Conservation (phyloP, 768 basidiomycete species). For the Tricholoma hemisulphureum region DNA sequence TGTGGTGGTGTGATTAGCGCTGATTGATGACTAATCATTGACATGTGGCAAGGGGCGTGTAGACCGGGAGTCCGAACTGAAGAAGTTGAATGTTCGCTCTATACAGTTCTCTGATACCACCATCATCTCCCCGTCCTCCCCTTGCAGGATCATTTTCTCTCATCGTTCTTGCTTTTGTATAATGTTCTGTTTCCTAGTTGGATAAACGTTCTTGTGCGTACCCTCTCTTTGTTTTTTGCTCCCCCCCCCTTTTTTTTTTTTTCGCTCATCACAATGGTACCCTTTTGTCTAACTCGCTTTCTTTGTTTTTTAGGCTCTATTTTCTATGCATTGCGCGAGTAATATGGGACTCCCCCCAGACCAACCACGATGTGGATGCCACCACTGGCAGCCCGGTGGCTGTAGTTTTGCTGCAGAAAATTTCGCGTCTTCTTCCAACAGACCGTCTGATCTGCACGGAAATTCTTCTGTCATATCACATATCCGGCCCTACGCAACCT, state of each 20-base stretch:
- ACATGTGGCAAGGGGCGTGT: slow-evolving; percentile 25
- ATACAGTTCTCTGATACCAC: slow-evolving; percentile 8
- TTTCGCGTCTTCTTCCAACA: neutral
- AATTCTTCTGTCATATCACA: slow-evolving; percentile 11
- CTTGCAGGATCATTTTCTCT: slow-evolving; percentile 1
- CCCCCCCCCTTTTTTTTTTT: slow-evolving; percentile 1
- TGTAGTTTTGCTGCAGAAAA: neutral
- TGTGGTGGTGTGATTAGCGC: slow-evolving; percentile 17
- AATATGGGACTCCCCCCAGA: slow-evolving; percentile 10
- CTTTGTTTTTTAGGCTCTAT: slow-evolving; percentile 13
- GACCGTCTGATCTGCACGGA: slow-evolving; percentile 12
- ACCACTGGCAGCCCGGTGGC: slow-evolving; percentile 2
- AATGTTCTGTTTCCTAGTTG: slow-evolving; percentile 10
- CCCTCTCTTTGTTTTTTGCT: slow-evolving; percentile 6
- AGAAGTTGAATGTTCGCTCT: slow-evolving; percentile 5
- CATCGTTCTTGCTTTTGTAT: neutral
- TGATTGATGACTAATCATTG: slow-evolving; percentile 16
- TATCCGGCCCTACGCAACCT: neutral
- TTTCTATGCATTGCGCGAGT: slow-evolving; percentile 10
- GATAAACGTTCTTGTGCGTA: slow-evolving; percentile 19
- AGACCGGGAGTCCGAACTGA: slow-evolving; percentile 16
- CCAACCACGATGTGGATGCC: slow-evolving; percentile 2
- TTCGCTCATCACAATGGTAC: neutral
- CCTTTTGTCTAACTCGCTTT: slow-evolving; percentile 11
- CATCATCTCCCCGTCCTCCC: slow-evolving; percentile 10